Evolutionary conservation across 768 basidiomycete species (phyloP).

Genomic region (Suillus weaverae): DNA sequence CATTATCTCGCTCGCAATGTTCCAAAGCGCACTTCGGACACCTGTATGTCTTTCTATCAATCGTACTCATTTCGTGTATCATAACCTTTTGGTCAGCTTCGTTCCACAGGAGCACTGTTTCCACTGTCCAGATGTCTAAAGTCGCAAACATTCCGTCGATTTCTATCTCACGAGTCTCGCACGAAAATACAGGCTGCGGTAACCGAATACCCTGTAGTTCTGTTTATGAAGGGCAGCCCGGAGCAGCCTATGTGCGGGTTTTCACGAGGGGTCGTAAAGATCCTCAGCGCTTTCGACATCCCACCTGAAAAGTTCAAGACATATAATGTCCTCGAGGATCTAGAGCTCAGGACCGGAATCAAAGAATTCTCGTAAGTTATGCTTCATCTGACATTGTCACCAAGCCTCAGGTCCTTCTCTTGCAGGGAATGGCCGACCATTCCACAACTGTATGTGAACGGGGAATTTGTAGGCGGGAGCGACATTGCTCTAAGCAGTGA

Average conservation of each 20-base stretch:
- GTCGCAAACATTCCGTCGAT: conserved; percentile 35
- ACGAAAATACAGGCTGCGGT: conserved; percentile 73
- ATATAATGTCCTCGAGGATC: conserved; percentile 87
- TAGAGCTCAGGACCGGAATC: conserved; percentile 79
- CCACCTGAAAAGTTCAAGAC: conserved; percentile 79
- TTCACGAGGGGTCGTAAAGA: conserved; percentile 90
- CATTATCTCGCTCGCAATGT: conserved; percentile 32
- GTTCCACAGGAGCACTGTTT: conserved; percentile 33
- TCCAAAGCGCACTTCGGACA: conserved; percentile 44
- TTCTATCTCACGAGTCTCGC: conserved; percentile 63
- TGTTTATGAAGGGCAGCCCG: conserved; percentile 98
- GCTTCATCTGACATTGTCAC: neutral
- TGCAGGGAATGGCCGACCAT: conserved; percentile 96
- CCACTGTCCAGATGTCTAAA: conserved; percentile 7
- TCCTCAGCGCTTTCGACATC: conserved; percentile 84
- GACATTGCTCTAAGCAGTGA: conserved; percentile 90
- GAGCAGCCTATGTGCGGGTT: conserved; percentile 89
- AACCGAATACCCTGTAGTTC: conserved; percentile 72
- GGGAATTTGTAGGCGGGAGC: conserved; percentile 96
- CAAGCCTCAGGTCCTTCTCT: neutral
- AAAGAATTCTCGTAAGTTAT: conserved; percentile 95
- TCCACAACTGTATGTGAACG: conserved; percentile 91
- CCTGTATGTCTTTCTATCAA: conserved; percentile 37
- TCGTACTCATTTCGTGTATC: neutral
- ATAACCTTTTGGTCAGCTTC: conserved; percentile 26